A percentile compares a stretch with the other conserved stretches of the same genome.
Conservation (phyloP, 805 yeast genomes). For the Debaryomyces hansenii region DNA sequence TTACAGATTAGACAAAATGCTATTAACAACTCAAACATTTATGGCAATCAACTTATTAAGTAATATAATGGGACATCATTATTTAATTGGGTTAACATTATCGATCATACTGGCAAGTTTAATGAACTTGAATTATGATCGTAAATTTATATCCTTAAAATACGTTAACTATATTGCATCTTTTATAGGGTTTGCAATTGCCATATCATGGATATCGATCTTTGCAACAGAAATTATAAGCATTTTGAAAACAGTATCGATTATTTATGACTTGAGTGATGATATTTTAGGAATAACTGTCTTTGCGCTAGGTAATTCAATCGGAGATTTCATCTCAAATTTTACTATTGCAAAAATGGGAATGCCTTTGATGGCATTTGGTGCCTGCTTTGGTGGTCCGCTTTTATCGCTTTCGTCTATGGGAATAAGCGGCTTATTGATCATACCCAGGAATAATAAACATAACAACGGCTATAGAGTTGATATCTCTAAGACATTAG, state of each 20-base stretch:
- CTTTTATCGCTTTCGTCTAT: slow-evolving; percentile 77
- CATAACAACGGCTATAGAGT: slow-evolving; percentile 14
- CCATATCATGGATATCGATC: slow-evolving; percentile 67
- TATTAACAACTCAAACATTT: slow-evolving; percentile 27
- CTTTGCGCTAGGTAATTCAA: slow-evolving; percentile 89
- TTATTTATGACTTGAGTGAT: slow-evolving; percentile 62
- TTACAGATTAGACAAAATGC: slow-evolving; percentile 15
- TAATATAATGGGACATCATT: slow-evolving; percentile 11
- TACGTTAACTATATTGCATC: slow-evolving; percentile 29
- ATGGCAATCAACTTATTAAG: slow-evolving; percentile 26
- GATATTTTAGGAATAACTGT: slow-evolving; percentile 84
- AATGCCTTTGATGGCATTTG: slow-evolving; percentile 85
- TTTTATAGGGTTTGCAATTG: slow-evolving; percentile 60
- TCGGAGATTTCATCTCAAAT: slow-evolving; percentile 87
- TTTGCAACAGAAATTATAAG: slow-evolving; percentile 72
- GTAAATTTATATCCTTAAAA: slow-evolving; percentile 5
- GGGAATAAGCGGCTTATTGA: slow-evolving; percentile 66
- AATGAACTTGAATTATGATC: slow-evolving; percentile 6
- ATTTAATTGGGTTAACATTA: slow-evolving; percentile 13
- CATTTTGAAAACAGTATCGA: slow-evolving; percentile 60
- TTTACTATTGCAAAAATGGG: slow-evolving; percentile 79
- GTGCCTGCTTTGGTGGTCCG: slow-evolving; percentile 96
- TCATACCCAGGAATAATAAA: slow-evolving; percentile 9
- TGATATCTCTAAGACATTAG: slow-evolving; percentile 19
- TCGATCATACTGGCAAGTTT: slow-evolving; percentile 5